phyloP scores from a whole-genome alignment of 2,329 filamentous ascomycete genomes.

The Pseudogymnoascus sp. region DNA sequence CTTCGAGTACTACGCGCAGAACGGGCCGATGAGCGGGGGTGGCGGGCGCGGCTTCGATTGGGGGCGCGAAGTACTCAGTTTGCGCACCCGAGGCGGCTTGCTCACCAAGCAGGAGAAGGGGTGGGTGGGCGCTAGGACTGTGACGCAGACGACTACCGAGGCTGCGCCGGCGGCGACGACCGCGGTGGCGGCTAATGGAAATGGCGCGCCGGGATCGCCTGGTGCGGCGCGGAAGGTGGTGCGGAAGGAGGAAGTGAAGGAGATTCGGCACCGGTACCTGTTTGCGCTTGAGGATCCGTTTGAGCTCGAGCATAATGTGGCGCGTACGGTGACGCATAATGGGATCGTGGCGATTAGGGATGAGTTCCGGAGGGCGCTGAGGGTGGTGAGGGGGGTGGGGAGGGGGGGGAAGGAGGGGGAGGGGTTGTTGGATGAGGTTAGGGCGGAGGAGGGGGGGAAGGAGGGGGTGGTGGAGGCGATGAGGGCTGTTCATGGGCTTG shows the following conservation, averaged over 20 bases:
- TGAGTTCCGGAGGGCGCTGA: slow-evolving; percentile 74
- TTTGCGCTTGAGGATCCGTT: slow-evolving; percentile 92
- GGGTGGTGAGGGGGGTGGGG: slow-evolving; percentile 53
- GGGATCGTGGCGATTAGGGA: slow-evolving; percentile 76
- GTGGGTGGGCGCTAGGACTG: slow-evolving; percentile 77
- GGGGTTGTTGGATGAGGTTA: slow-evolving; percentile 12
- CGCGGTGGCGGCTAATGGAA: background rate
- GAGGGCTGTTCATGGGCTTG: slow-evolving; percentile 33
- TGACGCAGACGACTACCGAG: slow-evolving; percentile 41
- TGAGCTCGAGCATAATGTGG: slow-evolving; percentile 80
- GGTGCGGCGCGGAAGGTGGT: slow-evolving; percentile 12
- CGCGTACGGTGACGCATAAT: slow-evolving; percentile 72
- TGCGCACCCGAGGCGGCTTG: slow-evolving; percentile 63
- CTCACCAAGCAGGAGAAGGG: slow-evolving; percentile 68
- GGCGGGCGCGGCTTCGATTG: slow-evolving; percentile 59
- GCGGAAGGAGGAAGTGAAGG: slow-evolving; percentile 40
- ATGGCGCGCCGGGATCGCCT: background rate
- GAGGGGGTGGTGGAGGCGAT: slow-evolving; percentile 30
- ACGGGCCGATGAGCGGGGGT: slow-evolving; percentile 43
- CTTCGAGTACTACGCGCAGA: slow-evolving; percentile 76
- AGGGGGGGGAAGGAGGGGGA: slow-evolving; percentile 21
- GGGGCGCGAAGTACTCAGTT: slow-evolving; percentile 69
- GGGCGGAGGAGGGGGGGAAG: slow-evolving; percentile 25
- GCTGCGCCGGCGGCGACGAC: slow-evolving; percentile 16
- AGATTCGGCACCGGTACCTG: slow-evolving; percentile 71